These are phyloP conservation scores for Serendipita vermifera DNA, from an alignment of 768 basidiomycete species.

Conservation along the genomic window DNA sequence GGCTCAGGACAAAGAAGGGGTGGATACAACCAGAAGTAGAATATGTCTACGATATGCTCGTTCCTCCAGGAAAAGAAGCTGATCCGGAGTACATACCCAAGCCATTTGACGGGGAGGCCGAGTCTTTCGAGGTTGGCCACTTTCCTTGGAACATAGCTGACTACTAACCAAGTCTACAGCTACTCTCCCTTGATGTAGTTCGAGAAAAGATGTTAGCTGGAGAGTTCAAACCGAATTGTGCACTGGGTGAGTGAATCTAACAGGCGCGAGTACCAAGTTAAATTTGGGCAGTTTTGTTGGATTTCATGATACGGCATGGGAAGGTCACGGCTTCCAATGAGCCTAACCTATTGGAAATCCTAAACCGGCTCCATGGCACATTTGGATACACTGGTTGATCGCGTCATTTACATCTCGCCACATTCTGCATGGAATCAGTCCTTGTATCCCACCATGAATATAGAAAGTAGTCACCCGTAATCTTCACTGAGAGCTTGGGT, in stretches of 20 bases:
- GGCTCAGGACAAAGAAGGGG: conserved; percentile 41
- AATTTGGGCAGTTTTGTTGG: conserved; percentile 52
- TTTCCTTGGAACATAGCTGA: not conserved
- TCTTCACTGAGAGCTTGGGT: conserved; percentile 79
- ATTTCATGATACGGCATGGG: conserved; percentile 80
- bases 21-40: conserved; percentile 85
- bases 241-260: conserved; percentile 43
- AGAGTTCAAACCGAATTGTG: conserved; percentile 89
- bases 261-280: not conserved
- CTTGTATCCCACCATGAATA: conserved; percentile 32
- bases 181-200: conserved; percentile 51
- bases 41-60: conserved; percentile 70
- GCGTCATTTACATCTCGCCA: conserved; percentile 38
- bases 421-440: conserved; percentile 30
- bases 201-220: conserved; percentile 50
- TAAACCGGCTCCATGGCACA: conserved; percentile 56
- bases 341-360: conserved; percentile 63
- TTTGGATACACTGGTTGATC: conserved; percentile 29
- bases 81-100: conserved; percentile 40
- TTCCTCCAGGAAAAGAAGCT: conserved; percentile 43
- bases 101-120: conserved; percentile 87
- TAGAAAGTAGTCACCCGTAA: conserved; percentile 45
- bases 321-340: conserved; percentile 81
- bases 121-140: conserved; percentile 75
- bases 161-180: conserved; percentile 27